phyloP scores from a whole-genome alignment of 768 basidiomycete species.

The Amanita thiersii region DNA sequence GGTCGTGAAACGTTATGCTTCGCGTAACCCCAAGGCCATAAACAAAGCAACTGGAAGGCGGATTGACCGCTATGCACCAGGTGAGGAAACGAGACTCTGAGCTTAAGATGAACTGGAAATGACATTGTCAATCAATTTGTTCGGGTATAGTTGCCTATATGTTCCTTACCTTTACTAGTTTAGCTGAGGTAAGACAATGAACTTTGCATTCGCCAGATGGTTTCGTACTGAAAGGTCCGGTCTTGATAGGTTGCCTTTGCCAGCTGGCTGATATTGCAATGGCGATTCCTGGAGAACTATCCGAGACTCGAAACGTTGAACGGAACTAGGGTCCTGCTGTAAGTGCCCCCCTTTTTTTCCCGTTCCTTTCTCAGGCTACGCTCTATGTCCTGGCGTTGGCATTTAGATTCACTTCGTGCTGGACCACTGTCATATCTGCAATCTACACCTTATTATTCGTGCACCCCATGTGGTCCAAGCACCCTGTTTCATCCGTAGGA shows the following conservation, averaged over 20 bases:
- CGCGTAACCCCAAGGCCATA: slow-evolving; percentile 35
- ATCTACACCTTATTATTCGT: slow-evolving; percentile 50
- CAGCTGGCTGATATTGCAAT: slow-evolving; percentile 54
- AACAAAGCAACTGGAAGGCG: slow-evolving; percentile 41
- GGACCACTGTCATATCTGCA: slow-evolving; percentile 50
- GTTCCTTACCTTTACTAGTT: slow-evolving; percentile 38
- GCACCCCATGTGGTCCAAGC: slow-evolving; percentile 49
- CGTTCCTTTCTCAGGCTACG: background rate
- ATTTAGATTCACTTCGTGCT: slow-evolving; percentile 47
- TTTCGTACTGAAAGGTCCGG: background rate
- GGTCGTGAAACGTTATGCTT: slow-evolving; percentile 38
- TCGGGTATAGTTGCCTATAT: slow-evolving; percentile 36
- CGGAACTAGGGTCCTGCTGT: slow-evolving; percentile 43
- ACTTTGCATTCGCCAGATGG: background rate
- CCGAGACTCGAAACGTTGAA: slow-evolving; percentile 36
- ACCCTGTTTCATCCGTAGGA: slow-evolving; percentile 47
- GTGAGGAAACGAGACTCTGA: too few relatives aligned
- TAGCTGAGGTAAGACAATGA: slow-evolving; percentile 32
- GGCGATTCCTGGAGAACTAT: slow-evolving; percentile 41
- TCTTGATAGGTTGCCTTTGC: slow-evolving; percentile 38
- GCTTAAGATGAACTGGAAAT: too few relatives aligned
- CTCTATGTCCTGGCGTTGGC: slow-evolving; percentile 7
- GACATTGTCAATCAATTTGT: slow-evolving; percentile 12
- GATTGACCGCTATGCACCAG: slow-evolving; percentile 43
- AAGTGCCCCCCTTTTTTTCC: slow-evolving; percentile 13